A percentile compares a stretch with the other conserved stretches of the same genome.
Conservation (phyloP, 257 asterid genomes). For the Nemophila menziesii region DNA sequence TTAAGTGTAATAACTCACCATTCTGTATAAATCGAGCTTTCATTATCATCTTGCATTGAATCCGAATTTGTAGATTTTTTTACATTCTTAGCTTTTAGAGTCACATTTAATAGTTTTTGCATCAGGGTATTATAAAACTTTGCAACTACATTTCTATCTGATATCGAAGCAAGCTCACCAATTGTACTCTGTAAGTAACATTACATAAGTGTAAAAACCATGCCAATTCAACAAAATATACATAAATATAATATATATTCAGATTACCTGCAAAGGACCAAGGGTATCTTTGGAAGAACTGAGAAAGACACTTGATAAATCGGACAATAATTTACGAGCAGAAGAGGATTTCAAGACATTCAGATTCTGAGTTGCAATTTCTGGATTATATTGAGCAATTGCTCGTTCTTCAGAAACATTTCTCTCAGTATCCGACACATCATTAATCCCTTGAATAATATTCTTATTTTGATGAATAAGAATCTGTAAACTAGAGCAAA, state of each 20-base stretch:
- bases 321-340: constrained; percentile 39
- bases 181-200: constrained; percentile 49
- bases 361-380: constrained; percentile 59
- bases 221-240: neutral
- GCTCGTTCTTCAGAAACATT: constrained; percentile 45
- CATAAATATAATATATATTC: neutral
- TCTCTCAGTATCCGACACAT: constrained; percentile 20
- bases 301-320: constrained; percentile 42
- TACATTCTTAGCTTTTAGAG: constrained; percentile 36
- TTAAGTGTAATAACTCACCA: constrained; percentile 34
- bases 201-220: neutral
- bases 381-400: constrained; percentile 34
- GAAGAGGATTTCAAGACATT: constrained; percentile 43
- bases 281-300: constrained; percentile 51
- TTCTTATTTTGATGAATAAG: constrained; percentile 73
- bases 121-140: constrained; percentile 41
- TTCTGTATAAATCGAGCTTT: constrained; percentile 30
- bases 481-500: constrained; percentile 77
- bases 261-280: constrained; percentile 60
- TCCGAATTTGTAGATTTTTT: constrained; percentile 28
- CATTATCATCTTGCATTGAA: constrained; percentile 61
- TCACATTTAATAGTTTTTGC: constrained; percentile 55
- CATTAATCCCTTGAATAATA: constrained; percentile 42
- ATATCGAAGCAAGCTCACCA: constrained; percentile 64
- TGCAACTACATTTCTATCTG: constrained; percentile 47